A percentile compares a stretch with the other conserved stretches of the same genome.
These are phyloP conservation scores for Clavariopsis aquatica DNA, from an alignment of 495 filamentous ascomycete genomes.

Conservation along the genomic window DNA sequence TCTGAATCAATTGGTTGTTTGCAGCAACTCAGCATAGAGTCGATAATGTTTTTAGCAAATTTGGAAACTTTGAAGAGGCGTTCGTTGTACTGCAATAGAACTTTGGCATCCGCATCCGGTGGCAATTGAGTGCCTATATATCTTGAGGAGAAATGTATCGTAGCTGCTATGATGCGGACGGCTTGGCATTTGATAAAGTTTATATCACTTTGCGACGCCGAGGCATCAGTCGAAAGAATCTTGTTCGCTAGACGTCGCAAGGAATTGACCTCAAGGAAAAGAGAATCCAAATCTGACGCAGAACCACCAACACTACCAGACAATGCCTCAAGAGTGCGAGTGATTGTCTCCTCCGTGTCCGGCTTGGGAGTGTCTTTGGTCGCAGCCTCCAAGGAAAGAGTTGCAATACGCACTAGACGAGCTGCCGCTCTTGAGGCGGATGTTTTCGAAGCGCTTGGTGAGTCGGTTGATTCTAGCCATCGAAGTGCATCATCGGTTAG, in stretches of 20 bases:
- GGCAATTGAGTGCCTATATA: slow-evolving; percentile 21
- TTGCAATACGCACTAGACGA: slow-evolving; percentile 15
- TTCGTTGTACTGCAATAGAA: slow-evolving; percentile 5
- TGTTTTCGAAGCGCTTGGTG: neutral
- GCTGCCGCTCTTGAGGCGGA: slow-evolving; percentile 22
- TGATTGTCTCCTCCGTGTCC: slow-evolving; percentile 12
- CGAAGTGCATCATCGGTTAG: slow-evolving; percentile 31
- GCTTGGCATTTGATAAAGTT: neutral
- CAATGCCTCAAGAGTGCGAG: slow-evolving; percentile 15
- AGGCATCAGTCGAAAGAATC: slow-evolving; percentile 5
- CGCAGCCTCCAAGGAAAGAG: slow-evolving; percentile 22
- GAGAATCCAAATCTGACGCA: slow-evolving; percentile 32
- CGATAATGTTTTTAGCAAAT: slow-evolving; percentile 51
- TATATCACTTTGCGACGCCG: neutral
- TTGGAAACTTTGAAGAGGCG: slow-evolving; percentile 17
- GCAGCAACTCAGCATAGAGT: slow-evolving; percentile 57
- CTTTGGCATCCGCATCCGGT: slow-evolving; percentile 7
- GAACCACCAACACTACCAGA: slow-evolving; percentile 30
- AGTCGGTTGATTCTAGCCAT: slow-evolving; percentile 6
- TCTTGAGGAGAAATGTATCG: slow-evolving; percentile 27
- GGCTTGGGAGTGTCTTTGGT: slow-evolving; percentile 8
- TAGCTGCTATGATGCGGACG: slow-evolving; percentile 22
- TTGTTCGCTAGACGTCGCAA: slow-evolving; percentile 34
- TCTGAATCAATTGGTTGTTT: slow-evolving; percentile 49
- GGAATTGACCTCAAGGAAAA: slow-evolving; percentile 34